These are phyloP conservation scores for Nigrograna mackinnonii DNA, from an alignment of 2,329 filamentous ascomycete species.

Conservation along the genomic window DNA sequence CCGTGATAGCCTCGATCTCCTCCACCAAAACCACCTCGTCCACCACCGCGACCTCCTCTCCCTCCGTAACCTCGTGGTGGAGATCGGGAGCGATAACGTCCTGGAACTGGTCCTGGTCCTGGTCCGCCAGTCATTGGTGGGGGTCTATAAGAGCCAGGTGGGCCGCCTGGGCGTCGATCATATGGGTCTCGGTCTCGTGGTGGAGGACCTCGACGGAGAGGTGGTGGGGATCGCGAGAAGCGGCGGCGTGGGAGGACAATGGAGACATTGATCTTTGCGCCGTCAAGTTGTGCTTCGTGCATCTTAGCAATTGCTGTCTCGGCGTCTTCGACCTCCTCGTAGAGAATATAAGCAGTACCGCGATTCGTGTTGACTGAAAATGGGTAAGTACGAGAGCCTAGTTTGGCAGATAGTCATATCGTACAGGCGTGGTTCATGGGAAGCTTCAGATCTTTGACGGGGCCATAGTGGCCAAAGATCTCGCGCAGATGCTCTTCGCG, in stretches of 20 bases:
- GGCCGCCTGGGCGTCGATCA: slow-evolving; percentile 36
- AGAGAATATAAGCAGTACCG: slow-evolving; percentile 92
- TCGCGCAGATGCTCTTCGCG: slow-evolving; percentile 86
- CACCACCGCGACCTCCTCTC: slow-evolving; percentile 34
- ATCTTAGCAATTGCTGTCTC: slow-evolving; percentile 92
- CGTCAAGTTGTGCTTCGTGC: slow-evolving; percentile 96
- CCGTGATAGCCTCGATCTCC: slow-evolving; percentile 40
- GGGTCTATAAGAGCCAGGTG: slow-evolving; percentile 38
- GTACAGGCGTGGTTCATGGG: slow-evolving; percentile 85
- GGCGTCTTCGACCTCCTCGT: slow-evolving; percentile 74
- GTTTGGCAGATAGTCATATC: slow-evolving; percentile 30
- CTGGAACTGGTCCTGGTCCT: slow-evolving; percentile 22
- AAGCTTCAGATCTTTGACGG: slow-evolving; percentile 84
- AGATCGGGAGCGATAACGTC: slow-evolving; percentile 27
- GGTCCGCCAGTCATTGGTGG: slow-evolving; percentile 39
- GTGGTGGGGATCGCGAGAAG: slow-evolving; percentile 78
- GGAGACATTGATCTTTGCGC: slow-evolving; percentile 79
- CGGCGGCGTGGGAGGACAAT: slow-evolving; percentile 84
- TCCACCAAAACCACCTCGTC: slow-evolving; percentile 32
- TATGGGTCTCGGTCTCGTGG: slow-evolving; percentile 30
- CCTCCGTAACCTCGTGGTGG: slow-evolving; percentile 44
- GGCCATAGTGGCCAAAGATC: slow-evolving; percentile 88
- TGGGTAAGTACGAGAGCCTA: too few relatives aligned
- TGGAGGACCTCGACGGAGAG: slow-evolving; percentile 60
- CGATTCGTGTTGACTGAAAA: slow-evolving; percentile 81